phyloP scores from a whole-genome alignment of 768 basidiomycete genomes.

The Strobilomyces dryophilus region DNA sequence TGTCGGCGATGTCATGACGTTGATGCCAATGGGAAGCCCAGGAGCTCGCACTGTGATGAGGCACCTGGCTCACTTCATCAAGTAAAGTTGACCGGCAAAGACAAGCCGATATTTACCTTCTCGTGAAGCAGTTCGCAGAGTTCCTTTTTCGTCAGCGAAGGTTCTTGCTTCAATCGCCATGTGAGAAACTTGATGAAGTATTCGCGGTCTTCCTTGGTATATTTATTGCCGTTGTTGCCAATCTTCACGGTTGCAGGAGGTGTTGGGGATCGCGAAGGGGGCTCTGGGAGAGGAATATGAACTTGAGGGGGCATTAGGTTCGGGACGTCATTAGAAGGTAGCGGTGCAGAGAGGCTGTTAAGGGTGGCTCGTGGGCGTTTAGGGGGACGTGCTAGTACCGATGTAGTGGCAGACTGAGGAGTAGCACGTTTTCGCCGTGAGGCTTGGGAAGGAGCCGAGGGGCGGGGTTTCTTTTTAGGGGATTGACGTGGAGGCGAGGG shows the following conservation, averaged over 20 bases:
- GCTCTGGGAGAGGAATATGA: slow-evolving; percentile 54
- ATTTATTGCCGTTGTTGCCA: slow-evolving; percentile 52
- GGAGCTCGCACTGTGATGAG: slow-evolving; percentile 58
- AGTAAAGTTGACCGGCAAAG: background rate
- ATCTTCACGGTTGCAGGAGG: slow-evolving; percentile 52
- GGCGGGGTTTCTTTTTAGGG: slow-evolving; percentile 18
- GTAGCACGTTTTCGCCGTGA: slow-evolving; percentile 23
- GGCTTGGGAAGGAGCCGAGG: slow-evolving; percentile 23
- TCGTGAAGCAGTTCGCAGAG: slow-evolving; percentile 51
- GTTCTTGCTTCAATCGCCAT: slow-evolving; percentile 56
- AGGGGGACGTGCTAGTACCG: slow-evolving; percentile 22
- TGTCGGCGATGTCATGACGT: slow-evolving; percentile 63
- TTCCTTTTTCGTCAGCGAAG: slow-evolving; percentile 48
- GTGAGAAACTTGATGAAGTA: slow-evolving; percentile 64
- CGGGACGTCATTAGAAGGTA: slow-evolving; percentile 32
- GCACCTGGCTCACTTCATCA: slow-evolving; percentile 41
- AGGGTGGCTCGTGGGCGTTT: slow-evolving; percentile 41
- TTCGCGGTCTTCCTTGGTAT: slow-evolving; percentile 60
- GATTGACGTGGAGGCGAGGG: slow-evolving; percentile 24
- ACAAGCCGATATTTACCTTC: slow-evolving; percentile 37
- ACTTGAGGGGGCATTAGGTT: slow-evolving; percentile 59
- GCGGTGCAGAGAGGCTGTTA: slow-evolving; percentile 54
- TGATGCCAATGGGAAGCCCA: slow-evolving; percentile 69
- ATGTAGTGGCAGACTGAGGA: slow-evolving; percentile 17
- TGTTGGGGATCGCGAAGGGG: slow-evolving; percentile 66